Conservation (phyloP, 2,329 filamentous ascomycete genomes). For the Alternaria brassicae region DNA sequence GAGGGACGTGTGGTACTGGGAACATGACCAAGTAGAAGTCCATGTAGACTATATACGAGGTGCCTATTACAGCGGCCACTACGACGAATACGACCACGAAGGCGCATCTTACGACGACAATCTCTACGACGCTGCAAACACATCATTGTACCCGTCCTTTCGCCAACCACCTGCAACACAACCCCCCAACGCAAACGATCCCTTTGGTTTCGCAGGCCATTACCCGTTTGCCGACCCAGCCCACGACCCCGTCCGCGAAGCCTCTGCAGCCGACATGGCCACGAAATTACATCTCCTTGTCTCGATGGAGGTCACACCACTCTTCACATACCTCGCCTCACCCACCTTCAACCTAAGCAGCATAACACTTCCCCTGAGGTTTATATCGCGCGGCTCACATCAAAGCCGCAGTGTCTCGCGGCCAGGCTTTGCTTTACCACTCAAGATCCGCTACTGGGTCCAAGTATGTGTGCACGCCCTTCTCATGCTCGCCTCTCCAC, state of each 20-base stretch:
- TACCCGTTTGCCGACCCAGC: constrained; percentile 43
- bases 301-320: constrained; percentile 41
- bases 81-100: constrained; percentile 47
- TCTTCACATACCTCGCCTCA: constrained; percentile 43
- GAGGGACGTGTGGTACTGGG: constrained; percentile 39
- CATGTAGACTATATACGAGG: constrained; percentile 42
- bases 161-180: constrained; percentile 13
- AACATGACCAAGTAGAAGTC: constrained; percentile 28
- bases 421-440: constrained; percentile 34
- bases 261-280: constrained; percentile 30
- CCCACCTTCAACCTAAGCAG: constrained; percentile 34
- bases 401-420: constrained; percentile 30
- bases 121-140: constrained; percentile 38
- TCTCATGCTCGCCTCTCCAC: constrained; percentile 26
- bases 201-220: constrained; percentile 40
- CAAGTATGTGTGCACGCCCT: constrained; percentile 41
- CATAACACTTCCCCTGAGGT: constrained; percentile 45
- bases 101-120: constrained; percentile 47
- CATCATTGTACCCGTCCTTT: constrained; percentile 38
- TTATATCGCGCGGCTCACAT: constrained; percentile 37
- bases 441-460: constrained; percentile 46
- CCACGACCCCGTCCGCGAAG: constrained; percentile 17
- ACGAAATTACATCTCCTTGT: constrained; percentile 44
- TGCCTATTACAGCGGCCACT: constrained; percentile 34
- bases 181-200: constrained; percentile 27